phyloP scores from a whole-genome alignment of 441 rosid species.

The Viola pubescens region DNA sequence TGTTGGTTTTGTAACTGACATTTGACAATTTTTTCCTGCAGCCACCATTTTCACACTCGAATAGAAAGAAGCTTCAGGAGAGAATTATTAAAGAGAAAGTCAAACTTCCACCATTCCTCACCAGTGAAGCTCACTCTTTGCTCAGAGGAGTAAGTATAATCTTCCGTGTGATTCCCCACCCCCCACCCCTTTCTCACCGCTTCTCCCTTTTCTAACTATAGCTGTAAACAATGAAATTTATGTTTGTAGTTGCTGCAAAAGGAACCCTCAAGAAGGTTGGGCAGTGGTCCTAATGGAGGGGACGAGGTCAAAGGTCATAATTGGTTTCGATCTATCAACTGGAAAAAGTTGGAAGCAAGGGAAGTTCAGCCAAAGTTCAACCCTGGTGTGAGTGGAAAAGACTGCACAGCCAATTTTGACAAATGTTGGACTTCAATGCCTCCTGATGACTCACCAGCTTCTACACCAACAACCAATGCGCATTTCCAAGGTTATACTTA shows the following conservation, averaged over 20 bases:
- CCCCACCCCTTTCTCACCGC: not conserved
- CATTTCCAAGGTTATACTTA: constrained; percentile 65
- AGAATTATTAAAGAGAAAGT: constrained; percentile 60
- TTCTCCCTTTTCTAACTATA: constrained; percentile 1
- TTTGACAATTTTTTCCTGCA: constrained; percentile 17
- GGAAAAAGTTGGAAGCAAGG: constrained; percentile 64
- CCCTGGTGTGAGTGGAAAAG: constrained; percentile 66
- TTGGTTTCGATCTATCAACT: constrained; percentile 62
- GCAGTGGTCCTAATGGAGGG: constrained; percentile 57
- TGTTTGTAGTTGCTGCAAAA: constrained; percentile 48
- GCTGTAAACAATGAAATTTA: constrained; percentile 6
- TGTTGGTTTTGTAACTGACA: constrained; percentile 5
- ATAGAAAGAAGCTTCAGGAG: constrained; percentile 67
- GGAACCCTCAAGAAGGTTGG: constrained; percentile 63
- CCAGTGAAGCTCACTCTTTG: constrained; percentile 63
- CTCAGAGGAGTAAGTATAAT: constrained; percentile 50
- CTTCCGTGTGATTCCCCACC: not conserved
- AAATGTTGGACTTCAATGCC: constrained; percentile 75
- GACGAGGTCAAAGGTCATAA: constrained; percentile 52
- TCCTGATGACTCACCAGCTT: constrained; percentile 55
- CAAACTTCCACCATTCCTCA: constrained; percentile 58
- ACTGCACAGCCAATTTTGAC: constrained; percentile 61
- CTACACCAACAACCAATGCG: constrained; percentile 61
- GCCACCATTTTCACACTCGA: constrained; percentile 55
- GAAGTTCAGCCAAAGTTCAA: constrained; percentile 55